A percentile compares a stretch with the other conserved stretches of the same genome.
Evolutionary conservation across 1,284 basidiomycete genomes (phyloP).

Genomic region (Coriolopsis trogii): DNA sequence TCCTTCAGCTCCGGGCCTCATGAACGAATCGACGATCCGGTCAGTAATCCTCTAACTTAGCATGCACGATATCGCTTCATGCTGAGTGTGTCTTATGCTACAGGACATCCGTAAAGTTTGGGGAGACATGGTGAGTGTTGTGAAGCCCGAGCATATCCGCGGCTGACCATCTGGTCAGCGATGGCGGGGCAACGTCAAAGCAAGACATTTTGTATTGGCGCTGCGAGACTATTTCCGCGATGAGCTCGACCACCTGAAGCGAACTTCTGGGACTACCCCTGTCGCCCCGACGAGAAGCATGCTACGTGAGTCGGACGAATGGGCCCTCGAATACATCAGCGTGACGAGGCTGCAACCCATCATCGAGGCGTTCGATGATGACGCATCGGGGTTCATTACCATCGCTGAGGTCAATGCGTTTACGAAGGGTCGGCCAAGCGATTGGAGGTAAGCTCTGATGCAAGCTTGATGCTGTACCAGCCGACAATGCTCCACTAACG

Average conservation of each 20-base stretch:
- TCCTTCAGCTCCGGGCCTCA: constrained; percentile 23
- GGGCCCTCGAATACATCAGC: constrained; percentile 23
- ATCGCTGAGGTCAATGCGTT: constrained; percentile 25
- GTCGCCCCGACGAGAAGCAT: background rate
- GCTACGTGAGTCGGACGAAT: constrained; percentile 20
- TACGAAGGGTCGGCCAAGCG: background rate
- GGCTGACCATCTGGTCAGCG: background rate
- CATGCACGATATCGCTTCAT: background rate
- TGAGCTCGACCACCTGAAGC: constrained; percentile 5
- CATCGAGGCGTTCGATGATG: constrained; percentile 34
- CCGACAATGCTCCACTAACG: background rate
- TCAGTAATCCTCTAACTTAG: constrained; percentile 1
- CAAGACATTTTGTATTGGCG: constrained; percentile 4
- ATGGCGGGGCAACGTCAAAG: constrained; percentile 5
- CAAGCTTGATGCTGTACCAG: no score
- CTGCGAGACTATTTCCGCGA: constrained; percentile 32
- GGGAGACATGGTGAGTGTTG: constrained; percentile 32
- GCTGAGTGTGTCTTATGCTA: no score
- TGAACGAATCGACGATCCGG: constrained; percentile 26
- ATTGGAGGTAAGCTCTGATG: constrained; percentile 12
- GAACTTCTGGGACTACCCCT: background rate
- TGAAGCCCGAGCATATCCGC: no score
- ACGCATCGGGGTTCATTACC: constrained; percentile 34
- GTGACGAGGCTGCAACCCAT: constrained; percentile 21
- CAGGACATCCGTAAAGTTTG: constrained; percentile 24